phyloP scores from a whole-genome alignment of 2,329 filamentous ascomycete genomes.

The Fusarium sp. region DNA sequence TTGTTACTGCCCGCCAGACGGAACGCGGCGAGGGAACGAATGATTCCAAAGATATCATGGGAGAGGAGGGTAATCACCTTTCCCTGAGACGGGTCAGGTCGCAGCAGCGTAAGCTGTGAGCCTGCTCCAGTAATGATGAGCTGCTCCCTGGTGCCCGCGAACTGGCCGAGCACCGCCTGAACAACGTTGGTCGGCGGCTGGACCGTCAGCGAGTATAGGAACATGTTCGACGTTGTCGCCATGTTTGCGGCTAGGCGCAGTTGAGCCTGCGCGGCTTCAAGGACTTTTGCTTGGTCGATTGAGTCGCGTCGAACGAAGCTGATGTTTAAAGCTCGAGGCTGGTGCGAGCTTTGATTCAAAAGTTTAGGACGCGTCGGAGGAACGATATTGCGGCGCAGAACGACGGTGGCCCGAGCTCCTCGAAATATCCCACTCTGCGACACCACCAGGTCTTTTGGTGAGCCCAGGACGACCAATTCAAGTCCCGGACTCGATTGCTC shows the following conservation, averaged over 20 bases:
- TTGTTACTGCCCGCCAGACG: constrained; percentile 93
- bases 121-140: constrained; percentile 95
- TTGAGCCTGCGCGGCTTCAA: constrained; percentile 62
- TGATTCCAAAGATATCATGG: constrained; percentile 96
- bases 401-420: constrained; percentile 47
- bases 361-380: constrained; percentile 48
- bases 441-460: constrained; percentile 33
- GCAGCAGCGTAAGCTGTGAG: constrained; percentile 87
- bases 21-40: constrained; percentile 88
- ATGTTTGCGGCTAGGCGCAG: constrained; percentile 70
- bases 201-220: constrained; percentile 97
- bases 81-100: constrained; percentile 85
- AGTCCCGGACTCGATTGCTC: constrained; percentile 12
- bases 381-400: constrained; percentile 51
- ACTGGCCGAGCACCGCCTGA: constrained; percentile 93
- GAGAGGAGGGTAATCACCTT: constrained; percentile 89
- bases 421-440: constrained; percentile 43
- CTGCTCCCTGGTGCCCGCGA: constrained; percentile 95
- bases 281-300: constrained; percentile 43
- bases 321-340: constrained; percentile 36
- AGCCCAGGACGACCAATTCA: constrained; percentile 23
- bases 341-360: constrained; percentile 48
- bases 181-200: constrained; percentile 91
- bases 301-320: constrained; percentile 43
- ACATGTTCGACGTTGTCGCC: constrained; percentile 99